Evolutionary conservation across 164 flowering plant species (phyloP).

Genomic region (Piper longum): DNA sequence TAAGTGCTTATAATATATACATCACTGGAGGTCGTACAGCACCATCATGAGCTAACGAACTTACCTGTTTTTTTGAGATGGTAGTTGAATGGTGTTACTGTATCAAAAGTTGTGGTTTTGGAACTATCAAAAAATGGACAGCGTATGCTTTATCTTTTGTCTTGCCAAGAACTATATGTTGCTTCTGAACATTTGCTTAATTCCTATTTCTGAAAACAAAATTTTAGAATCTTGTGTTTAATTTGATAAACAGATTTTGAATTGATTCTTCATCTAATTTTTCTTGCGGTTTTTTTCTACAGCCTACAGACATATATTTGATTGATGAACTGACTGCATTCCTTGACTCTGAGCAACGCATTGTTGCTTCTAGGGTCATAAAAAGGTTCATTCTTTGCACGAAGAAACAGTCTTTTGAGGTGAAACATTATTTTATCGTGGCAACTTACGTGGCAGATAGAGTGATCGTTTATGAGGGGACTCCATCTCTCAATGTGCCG

Average conservation of each 20-base stretch:
- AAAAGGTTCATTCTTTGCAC: constrained; percentile 96
- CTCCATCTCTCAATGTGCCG: constrained; percentile 75
- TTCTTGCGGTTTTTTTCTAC: constrained; percentile 14
- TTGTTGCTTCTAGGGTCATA: constrained; percentile 93
- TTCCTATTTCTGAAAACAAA: too few relatives aligned
- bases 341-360: constrained; percentile 98
- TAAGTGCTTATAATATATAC: too few relatives aligned
- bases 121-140: too few relatives aligned
- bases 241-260: not conserved
- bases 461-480: constrained; percentile 88
- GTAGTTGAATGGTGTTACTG: too few relatives aligned
- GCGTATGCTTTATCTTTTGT: too few relatives aligned
- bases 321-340: constrained; percentile 98
- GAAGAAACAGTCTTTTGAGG: constrained; percentile 95
- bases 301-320: constrained; percentile 96
- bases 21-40: too few relatives aligned
- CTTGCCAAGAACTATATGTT: too few relatives aligned
- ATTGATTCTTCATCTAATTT: not conserved
- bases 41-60: too few relatives aligned
- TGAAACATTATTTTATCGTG: constrained; percentile 98
- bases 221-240: too few relatives aligned
- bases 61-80: too few relatives aligned
- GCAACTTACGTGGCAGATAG: constrained; percentile 93
- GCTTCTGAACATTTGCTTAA: too few relatives aligned
- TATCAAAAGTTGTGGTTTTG: too few relatives aligned